Conservation (phyloP, 2,329 filamentous ascomycete species). For the Aaosphaeria pasadenensis region DNA sequence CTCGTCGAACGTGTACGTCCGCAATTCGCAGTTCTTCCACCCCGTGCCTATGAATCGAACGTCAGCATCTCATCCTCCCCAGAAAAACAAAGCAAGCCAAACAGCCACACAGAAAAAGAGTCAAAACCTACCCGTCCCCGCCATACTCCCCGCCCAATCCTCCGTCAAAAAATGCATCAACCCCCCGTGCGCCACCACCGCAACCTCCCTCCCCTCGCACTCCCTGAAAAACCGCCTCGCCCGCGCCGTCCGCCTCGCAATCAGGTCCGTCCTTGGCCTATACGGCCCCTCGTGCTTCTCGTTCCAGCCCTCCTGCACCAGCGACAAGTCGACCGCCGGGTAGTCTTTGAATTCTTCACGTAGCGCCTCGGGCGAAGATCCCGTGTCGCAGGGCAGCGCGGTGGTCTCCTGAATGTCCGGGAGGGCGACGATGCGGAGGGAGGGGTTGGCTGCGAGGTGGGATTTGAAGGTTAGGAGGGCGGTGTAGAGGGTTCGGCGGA, state of each 20-base stretch:
- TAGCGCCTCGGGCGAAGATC: constrained; percentile 39
- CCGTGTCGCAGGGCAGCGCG: constrained; percentile 64
- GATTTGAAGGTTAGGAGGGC: constrained; percentile 65
- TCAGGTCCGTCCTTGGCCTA: neutral
- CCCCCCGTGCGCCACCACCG: constrained; percentile 6
- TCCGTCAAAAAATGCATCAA: constrained; percentile 7
- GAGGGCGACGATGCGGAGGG: constrained; percentile 59
- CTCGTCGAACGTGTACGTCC: constrained; percentile 12
- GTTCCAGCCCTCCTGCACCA: constrained; percentile 66
- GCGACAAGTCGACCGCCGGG: constrained; percentile 57
- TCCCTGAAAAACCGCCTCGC: constrained; percentile 7
- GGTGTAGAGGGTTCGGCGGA: constrained; percentile 75
- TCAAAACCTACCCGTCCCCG: constrained; percentile 7
- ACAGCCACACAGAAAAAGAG: neutral
- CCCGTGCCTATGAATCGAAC: constrained; percentile 11
- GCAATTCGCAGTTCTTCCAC: constrained; percentile 15
- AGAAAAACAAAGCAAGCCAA: neutral
- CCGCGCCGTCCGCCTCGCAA: constrained; percentile 3
- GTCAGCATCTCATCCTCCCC: neutral
- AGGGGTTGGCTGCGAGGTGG: constrained; percentile 16
- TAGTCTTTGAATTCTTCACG: constrained; percentile 58
- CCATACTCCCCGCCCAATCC: constrained; percentile 2
- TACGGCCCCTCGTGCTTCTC: constrained; percentile 47
- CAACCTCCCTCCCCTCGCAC: constrained; percentile 3
- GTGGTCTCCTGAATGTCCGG: constrained; percentile 77